phyloP scores from a whole-genome alignment of 78 protist species.

The Diacronema lutheri region DNA sequence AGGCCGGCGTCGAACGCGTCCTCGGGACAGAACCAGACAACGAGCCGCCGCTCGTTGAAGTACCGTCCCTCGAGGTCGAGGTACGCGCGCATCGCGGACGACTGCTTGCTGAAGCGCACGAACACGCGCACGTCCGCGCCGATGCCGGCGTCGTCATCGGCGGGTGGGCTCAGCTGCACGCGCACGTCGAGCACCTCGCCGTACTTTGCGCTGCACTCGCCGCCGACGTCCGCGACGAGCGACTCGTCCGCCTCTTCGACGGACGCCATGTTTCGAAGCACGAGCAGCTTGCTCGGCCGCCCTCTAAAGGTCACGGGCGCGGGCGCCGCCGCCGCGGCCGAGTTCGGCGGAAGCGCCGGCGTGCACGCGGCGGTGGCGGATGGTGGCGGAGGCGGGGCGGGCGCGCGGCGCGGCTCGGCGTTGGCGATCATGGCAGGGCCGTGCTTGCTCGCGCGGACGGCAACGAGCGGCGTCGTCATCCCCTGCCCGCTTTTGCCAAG shows the following conservation, averaged over 20 bases:
- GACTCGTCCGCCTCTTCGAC: not conserved
- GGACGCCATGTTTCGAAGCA: not conserved
- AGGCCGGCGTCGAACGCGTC: too few species aligned
- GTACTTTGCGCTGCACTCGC: not conserved
- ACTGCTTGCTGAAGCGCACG: not conserved
- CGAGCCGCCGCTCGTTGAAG: not conserved
- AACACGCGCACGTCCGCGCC: not conserved
- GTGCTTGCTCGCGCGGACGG: not conserved
- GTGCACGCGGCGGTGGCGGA: not conserved
- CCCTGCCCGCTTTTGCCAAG: not conserved
- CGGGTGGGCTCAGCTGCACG: not conserved
- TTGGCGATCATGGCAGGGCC: slow-evolving; percentile 10
- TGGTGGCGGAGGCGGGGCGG: not conserved
- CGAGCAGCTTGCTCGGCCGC: not conserved
- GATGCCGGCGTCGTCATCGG: not conserved
- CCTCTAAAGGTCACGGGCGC: not conserved
- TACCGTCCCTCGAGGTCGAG: slow-evolving; percentile 3
- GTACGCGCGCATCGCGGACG: slow-evolving; percentile 17
- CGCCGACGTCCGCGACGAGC: not conserved
- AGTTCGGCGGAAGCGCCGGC: too few species aligned
- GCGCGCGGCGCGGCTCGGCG: not conserved
- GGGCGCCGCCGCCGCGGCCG: not conserved
- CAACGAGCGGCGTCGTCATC: slow-evolving; percentile 1
- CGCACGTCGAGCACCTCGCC: not conserved
- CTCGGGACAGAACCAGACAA: too few species aligned